Conservation (phyloP, 805 yeast genomes). For the Candida khao-thaluensis region DNA sequence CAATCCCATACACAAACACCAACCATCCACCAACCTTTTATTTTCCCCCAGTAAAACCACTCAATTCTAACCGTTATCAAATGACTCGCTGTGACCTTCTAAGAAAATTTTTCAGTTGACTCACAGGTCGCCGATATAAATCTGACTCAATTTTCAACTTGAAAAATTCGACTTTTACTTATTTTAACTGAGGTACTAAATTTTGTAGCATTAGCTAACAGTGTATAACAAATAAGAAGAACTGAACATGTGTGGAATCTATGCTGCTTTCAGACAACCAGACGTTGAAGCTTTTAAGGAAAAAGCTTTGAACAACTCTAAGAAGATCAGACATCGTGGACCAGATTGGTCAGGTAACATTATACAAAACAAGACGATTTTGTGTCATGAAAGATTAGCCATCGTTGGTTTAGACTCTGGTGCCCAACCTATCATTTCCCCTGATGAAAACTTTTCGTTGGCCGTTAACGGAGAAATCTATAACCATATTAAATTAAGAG, state of each 20-base stretch:
- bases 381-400: constrained; percentile 95
- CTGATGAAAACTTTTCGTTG: constrained; percentile 68
- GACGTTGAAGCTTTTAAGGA: constrained; percentile 79
- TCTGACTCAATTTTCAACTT: constrained; percentile 6
- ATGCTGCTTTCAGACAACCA: constrained; percentile 83
- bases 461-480: constrained; percentile 98
- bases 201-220: no score
- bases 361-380: constrained; percentile 72
- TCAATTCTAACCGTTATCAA: no score
- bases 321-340: constrained; percentile 96
- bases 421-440: constrained; percentile 92
- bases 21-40: no score
- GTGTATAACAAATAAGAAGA: neutral
- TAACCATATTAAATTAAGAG: constrained; percentile 90
- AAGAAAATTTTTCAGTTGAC: constrained; percentile 13
- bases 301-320: constrained; percentile 85
- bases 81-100: constrained; percentile 1
- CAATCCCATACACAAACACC: no score
- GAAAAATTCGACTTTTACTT: no score
- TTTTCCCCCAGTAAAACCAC: no score
- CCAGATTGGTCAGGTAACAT: constrained; percentile 98
- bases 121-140: constrained; percentile 8
- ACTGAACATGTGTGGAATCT: constrained; percentile 89
- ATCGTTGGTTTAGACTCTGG: constrained; percentile 97
- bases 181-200: no score